Base-by-base conservation (phyloP, 78 protist genomes). In the Dictyostelium capitatum region DNA sequence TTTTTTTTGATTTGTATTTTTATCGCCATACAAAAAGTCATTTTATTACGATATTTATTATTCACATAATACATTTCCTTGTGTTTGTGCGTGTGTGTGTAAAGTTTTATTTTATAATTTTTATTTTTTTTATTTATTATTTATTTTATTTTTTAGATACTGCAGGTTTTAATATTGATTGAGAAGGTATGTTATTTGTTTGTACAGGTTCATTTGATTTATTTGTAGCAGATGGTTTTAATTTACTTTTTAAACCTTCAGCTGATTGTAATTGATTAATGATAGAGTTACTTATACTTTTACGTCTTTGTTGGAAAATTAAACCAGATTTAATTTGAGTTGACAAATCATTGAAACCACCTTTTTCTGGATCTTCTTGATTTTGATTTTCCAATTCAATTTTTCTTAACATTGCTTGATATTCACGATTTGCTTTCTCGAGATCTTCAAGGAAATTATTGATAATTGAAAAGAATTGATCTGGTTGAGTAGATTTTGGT, bases 301-400 rank as follows among this genome's bases (percentile, higher is more conserved):
- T 46, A 48, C 92, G 54, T 59, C 92, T 54, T 7, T 84, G 83
- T 79, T 74, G 54, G 59, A 84, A 84, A 12, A 84, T 46, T 48
- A 74, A 46, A 57, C 92, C 92, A 0, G 92, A 84, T 32, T 82
- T 57, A 47, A 84, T 84, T n/a, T 74, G 83, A 9, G 74, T 28
- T 4, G 92, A 73, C 0, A 84, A 23, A 59, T 84, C 92, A 17
- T 74, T 77, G 15, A 84, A 53, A 56, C 92, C 92, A 75, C 92
- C 92, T n/a, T 84, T 84, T 51, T 84, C 83, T 32, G 92, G 83
- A 62, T 84, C 92, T 28, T 84, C 92, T 20, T 28, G 47, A 41
- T 83, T 72, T 7, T 30, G 17, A 15, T 73, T 37, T 59, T 84
- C 67, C 8, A 48, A 47, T 59, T 84, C 72, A 14, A 46, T 67